Percentiles rank a stretch among this genome's conserved stretches.
Conservation (phyloP, 805 yeast genomes). For the Teunomyces kruisii region DNA sequence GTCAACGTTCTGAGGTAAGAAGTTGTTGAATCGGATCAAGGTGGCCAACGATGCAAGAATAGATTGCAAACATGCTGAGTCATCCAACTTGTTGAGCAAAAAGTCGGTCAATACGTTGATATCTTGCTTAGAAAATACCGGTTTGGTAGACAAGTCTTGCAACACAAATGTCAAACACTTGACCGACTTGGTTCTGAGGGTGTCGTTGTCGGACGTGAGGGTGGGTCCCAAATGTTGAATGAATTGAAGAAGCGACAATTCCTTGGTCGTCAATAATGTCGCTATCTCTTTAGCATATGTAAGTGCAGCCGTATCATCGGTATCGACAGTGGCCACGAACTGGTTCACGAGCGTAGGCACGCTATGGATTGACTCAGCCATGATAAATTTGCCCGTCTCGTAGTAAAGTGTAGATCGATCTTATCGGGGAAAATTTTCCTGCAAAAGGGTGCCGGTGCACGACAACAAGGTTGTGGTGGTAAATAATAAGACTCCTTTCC, state of each 20-base stretch:
- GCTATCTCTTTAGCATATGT: conserved; percentile 24
- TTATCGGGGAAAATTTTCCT: conserved; percentile 4
- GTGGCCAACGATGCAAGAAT: conserved; percentile 55
- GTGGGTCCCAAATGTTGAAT: conserved; percentile 60
- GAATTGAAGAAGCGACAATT: conserved; percentile 48
- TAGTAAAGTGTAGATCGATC: neutral
- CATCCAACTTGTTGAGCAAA: conserved; percentile 65
- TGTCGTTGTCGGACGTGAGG: conserved; percentile 59
- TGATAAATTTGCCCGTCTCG: neutral
- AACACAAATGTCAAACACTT: conserved; percentile 42
- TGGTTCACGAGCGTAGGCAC: conserved; percentile 34
- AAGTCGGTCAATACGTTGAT: conserved; percentile 55
- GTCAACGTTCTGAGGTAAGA: conserved; percentile 24
- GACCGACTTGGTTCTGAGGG: conserved; percentile 48
- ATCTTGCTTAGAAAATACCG: conserved; percentile 42
- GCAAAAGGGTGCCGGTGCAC: neutral
- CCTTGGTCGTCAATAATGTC: conserved; percentile 16
- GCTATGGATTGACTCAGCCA: conserved; percentile 12
- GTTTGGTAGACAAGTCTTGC: conserved; percentile 17
- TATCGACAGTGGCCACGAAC: conserved; percentile 32
- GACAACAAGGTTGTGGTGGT: too few species aligned
- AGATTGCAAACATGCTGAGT: conserved; percentile 51
- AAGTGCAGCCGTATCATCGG: conserved; percentile 19
- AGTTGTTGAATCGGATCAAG: conserved; percentile 52
- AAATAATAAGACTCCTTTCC: too few species aligned